Conservation (phyloP, 148 eudicot genomes). For the Chenopodium quinoa region DNA sequence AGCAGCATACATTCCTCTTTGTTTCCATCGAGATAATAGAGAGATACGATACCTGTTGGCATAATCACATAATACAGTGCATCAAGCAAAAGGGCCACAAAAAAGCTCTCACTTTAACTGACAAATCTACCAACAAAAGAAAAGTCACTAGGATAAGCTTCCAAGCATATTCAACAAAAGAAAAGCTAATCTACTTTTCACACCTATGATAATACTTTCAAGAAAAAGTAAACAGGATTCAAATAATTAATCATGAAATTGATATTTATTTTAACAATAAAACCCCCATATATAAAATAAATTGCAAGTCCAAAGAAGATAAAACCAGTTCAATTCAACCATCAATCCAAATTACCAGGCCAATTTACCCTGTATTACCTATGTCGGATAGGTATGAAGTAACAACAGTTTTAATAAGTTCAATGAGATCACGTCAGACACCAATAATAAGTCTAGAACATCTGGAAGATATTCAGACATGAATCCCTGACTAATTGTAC, state of each 20-base stretch:
- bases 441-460: background rate
- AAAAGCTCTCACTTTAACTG: background rate
- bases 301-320: background rate
- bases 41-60: conserved; percentile 75
- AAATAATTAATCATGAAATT: background rate
- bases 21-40: conserved; percentile 86
- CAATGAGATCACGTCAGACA: background rate
- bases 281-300: too few species aligned
- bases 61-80: background rate
- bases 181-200: background rate
- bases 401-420: background rate
- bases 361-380: background rate
- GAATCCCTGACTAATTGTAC: background rate
- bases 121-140: background rate
- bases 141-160: background rate
- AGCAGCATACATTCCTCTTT: conserved; percentile 90
- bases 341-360: background rate
- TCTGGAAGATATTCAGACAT: background rate
- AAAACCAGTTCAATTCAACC: background rate
- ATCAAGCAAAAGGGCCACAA: background rate
- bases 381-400: background rate
- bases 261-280: background rate
- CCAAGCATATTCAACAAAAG: background rate
- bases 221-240: background rate
- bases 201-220: background rate